Evolutionary conservation across 1,284 basidiomycete genomes (phyloP).

Genomic region (Moesziomyces sp.): DNA sequence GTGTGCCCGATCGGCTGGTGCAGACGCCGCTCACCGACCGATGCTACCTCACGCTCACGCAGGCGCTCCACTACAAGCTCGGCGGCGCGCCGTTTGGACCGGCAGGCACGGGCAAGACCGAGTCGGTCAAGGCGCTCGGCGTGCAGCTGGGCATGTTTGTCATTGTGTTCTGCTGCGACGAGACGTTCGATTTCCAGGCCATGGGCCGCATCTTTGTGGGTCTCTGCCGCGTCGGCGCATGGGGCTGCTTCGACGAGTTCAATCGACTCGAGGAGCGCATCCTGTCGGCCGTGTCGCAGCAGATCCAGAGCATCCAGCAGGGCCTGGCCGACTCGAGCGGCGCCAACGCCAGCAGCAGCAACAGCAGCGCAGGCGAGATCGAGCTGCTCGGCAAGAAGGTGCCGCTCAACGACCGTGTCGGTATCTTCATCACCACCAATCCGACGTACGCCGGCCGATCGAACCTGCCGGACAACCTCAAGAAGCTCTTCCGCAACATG

Average conservation of each 20-base stretch:
- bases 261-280: constrained; percentile 98
- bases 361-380: constrained; percentile 28
- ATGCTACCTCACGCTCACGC: constrained; percentile 95
- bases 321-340: constrained; percentile 76
- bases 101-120: constrained; percentile 99
- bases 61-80: constrained; percentile 91
- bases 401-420: constrained; percentile 92
- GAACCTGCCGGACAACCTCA: constrained; percentile 94
- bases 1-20: constrained; percentile 94
- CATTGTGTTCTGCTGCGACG: constrained; percentile 98
- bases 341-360: constrained; percentile 13
- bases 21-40: constrained; percentile 98
- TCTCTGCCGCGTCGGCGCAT: constrained; percentile 97
- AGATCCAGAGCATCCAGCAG: constrained; percentile 98
- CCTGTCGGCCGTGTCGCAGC: constrained; percentile 96
- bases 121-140: constrained; percentile 98
- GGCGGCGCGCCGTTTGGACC: constrained; percentile 98
- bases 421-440: constrained; percentile 97
- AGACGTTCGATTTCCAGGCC: constrained; percentile 99
- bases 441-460: constrained; percentile 95
- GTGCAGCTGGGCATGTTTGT: constrained; percentile 97
- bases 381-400: constrained; percentile 95
- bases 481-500: constrained; percentile 92
- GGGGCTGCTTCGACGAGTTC: constrained; percentile 70
- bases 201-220: constrained; percentile 99